Evolutionary conservation across 2,329 filamentous ascomycete genomes (phyloP).

Genomic region (Penicillium expansum): DNA sequence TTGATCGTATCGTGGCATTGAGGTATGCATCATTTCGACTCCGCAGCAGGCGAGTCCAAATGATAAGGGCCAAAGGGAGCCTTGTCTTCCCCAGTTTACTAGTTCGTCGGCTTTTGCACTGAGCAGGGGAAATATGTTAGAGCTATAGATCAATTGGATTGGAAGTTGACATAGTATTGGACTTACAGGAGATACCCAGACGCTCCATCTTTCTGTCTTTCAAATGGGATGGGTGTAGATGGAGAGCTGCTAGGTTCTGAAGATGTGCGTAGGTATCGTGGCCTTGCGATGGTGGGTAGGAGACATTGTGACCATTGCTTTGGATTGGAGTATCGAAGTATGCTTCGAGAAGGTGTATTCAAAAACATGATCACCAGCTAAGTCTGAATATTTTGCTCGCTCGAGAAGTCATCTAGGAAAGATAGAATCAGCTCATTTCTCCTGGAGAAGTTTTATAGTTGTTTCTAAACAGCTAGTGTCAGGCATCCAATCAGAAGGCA

Average conservation of each 20-base stretch:
- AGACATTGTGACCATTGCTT: neutral
- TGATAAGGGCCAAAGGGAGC: constrained; percentile 83
- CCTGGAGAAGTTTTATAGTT: neutral
- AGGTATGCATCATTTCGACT: constrained; percentile 90
- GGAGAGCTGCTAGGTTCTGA: neutral
- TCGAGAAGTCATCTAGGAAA: neutral
- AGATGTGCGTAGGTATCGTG: neutral
- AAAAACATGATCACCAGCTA: neutral
- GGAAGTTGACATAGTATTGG: neutral
- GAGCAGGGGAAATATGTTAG: neutral
- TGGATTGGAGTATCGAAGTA: neutral
- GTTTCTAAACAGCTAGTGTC: neutral
- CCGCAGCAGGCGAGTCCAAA: constrained; percentile 88
- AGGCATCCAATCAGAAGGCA: neutral
- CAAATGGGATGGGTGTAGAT: neutral
- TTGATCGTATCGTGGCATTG: constrained; percentile 83
- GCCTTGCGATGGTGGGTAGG: neutral
- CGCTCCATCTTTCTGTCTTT: constrained; percentile 1
- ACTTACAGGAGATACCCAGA: constrained; percentile 12
- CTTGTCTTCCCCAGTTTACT: constrained; percentile 79
- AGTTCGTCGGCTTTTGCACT: constrained; percentile 77
- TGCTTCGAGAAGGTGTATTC: neutral
- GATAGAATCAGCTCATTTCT: neutral
- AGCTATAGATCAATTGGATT: neutral
- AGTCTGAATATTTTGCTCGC: neutral